Evolutionary conservation across 306 rosid genomes (phyloP).

Genomic region (Corylus avellana): DNA sequence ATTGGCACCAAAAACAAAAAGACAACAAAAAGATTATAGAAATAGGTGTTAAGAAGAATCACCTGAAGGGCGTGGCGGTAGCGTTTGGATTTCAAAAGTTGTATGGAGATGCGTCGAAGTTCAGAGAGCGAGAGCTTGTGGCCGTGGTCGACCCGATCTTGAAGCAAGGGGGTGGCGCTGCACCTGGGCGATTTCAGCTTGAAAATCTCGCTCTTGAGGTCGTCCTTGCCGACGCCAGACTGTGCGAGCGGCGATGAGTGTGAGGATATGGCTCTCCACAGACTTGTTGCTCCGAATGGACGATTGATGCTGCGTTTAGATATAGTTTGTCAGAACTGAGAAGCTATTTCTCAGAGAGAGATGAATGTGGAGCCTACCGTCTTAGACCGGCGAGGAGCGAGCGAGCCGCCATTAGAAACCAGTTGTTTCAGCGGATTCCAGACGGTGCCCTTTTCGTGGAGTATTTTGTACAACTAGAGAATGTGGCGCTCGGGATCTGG

Average conservation of each 20-base stretch:
- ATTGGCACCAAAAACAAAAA: neutral
- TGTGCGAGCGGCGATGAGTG: slow-evolving; percentile 14
- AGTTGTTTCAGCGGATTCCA: neutral
- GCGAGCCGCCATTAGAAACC: slow-evolving; percentile 42
- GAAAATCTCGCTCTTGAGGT: slow-evolving; percentile 38
- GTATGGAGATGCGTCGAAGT: slow-evolving; percentile 49
- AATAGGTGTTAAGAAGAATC: neutral
- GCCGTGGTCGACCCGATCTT: slow-evolving; percentile 42
- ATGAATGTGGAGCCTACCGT: slow-evolving; percentile 30
- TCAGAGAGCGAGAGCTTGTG: slow-evolving; percentile 41
- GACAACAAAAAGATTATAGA: neutral
- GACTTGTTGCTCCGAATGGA: slow-evolving; percentile 18
- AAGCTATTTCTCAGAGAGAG: neutral
- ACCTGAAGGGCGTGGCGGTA: slow-evolving; percentile 65
- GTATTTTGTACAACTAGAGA: neutral
- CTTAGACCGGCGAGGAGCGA: slow-evolving; percentile 30
- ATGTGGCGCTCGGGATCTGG: neutral
- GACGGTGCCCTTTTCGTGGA: neutral
- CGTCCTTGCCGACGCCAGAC: slow-evolving; percentile 6
- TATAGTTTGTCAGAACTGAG: neutral
- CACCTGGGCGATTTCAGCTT: slow-evolving; percentile 25
- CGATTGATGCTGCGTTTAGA: slow-evolving; percentile 28
- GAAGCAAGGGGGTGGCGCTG: slow-evolving; percentile 46
- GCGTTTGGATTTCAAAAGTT: slow-evolving; percentile 56
- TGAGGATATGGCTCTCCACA: slow-evolving; percentile 27